Percentiles rank a stretch among this genome's conserved stretches.
These are phyloP conservation scores for Wickerhamiella kurtzmanii DNA, from an alignment of 805 yeast species.

Conservation along the genomic window DNA sequence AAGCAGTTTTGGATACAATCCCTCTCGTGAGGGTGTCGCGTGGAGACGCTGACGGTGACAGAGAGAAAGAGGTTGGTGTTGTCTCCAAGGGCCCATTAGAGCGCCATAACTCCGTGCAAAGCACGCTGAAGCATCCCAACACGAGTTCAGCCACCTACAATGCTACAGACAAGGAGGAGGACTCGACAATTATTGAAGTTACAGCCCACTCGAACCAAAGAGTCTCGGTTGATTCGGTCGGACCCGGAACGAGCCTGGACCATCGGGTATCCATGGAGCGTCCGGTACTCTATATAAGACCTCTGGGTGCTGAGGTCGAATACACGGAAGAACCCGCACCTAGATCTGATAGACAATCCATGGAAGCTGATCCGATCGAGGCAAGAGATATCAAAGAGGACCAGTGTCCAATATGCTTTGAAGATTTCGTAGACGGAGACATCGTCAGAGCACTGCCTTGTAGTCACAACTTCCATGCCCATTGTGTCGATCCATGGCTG, in stretches of 20 bases:
- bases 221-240: not conserved
- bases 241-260: too few species aligned
- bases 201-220: not conserved
- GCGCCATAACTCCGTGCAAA: not conserved
- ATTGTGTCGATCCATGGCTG: constrained; percentile 75
- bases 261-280: too few species aligned
- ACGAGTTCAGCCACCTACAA: not conserved
- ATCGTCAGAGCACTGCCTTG: constrained; percentile 55
- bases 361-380: too few species aligned
- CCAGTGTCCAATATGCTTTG: constrained; percentile 69
- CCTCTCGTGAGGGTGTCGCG: constrained; percentile 22
- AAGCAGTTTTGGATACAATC: constrained; percentile 27
- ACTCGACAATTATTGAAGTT: not conserved
- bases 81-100: not conserved
- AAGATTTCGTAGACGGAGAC: constrained; percentile 49
- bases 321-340: not conserved
- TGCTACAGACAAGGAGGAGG: not conserved
- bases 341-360: not conserved
- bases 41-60: not conserved
- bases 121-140: not conserved
- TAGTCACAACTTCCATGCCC: constrained; percentile 72
- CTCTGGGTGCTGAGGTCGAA: not conserved
- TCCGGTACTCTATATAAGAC: not conserved
- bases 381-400: constrained; percentile 3
- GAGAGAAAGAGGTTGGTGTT: not conserved